Conservation (phyloP, 2,329 filamentous ascomycete species). For the Cladophialophora carrionii region DNA sequence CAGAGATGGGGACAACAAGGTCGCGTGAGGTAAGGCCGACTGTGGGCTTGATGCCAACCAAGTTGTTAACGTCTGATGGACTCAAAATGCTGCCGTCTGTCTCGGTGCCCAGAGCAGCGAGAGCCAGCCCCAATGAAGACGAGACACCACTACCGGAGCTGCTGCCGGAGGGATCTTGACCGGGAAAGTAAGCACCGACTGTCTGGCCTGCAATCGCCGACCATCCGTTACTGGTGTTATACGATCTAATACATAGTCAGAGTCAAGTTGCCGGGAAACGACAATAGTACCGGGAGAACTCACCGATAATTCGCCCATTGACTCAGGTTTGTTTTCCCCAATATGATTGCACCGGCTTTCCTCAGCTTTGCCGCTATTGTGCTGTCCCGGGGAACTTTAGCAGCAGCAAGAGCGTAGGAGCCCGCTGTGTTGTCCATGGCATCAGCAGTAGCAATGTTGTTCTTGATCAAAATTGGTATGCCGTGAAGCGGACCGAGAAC, state of each 20-base stretch:
- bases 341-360: constrained; percentile 63
- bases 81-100: constrained; percentile 67
- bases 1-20: constrained; percentile 67
- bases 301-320: constrained; percentile 66
- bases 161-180: constrained; percentile 65
- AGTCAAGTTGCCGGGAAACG: neutral
- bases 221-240: constrained; percentile 64
- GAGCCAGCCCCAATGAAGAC: constrained; percentile 61
- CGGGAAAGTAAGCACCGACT: constrained; percentile 62
- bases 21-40: constrained; percentile 54
- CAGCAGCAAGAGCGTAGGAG: constrained; percentile 65
- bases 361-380: constrained; percentile 64
- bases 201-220: constrained; percentile 66
- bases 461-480: constrained; percentile 68
- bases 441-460: constrained; percentile 67
- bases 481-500: constrained; percentile 62
- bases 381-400: constrained; percentile 60
- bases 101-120: constrained; percentile 64
- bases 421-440: constrained; percentile 68
- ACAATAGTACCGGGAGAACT: neutral
- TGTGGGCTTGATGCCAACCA: constrained; percentile 70
- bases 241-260: constrained; percentile 41
- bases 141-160: constrained; percentile 66
- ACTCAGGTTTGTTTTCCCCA: constrained; percentile 68
- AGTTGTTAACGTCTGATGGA: constrained; percentile 59